A percentile compares a stretch with the other conserved stretches of the same genome.
These are phyloP conservation scores for Sphaerulina populicola DNA, from an alignment of 2,329 filamentous ascomycete genomes.

Conservation along the genomic window DNA sequence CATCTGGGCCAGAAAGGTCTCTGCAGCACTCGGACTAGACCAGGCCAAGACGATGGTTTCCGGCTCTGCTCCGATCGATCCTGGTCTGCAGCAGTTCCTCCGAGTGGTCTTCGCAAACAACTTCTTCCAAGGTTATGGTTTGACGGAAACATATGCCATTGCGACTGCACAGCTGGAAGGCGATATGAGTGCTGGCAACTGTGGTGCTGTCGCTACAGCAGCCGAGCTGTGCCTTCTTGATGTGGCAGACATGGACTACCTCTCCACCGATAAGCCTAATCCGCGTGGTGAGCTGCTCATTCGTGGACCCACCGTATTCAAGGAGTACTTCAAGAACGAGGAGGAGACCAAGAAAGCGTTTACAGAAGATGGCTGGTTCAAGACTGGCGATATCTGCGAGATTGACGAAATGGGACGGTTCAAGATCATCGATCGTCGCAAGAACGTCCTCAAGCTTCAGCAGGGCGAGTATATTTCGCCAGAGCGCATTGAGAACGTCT, in stretches of 20 bases:
- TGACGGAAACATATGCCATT: slow-evolving; percentile 87
- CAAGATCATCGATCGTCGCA: slow-evolving; percentile 89
- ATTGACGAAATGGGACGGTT: slow-evolving; percentile 81
- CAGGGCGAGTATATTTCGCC: slow-evolving; percentile 98
- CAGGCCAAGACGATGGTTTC: slow-evolving; percentile 66
- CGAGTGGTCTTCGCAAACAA: slow-evolving; percentile 70
- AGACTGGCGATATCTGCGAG: slow-evolving; percentile 82
- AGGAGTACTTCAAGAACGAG: slow-evolving; percentile 80
- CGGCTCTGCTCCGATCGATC: slow-evolving; percentile 85
- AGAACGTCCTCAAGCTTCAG: slow-evolving; percentile 97
- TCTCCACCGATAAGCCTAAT: slow-evolving; percentile 74
- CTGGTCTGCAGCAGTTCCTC: slow-evolving; percentile 78
- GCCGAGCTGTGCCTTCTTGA: slow-evolving; percentile 74
- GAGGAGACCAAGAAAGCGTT: slow-evolving; percentile 78
- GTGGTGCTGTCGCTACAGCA: slow-evolving; percentile 61
- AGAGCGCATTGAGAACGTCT: slow-evolving; percentile 93
- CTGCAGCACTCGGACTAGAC: slow-evolving; percentile 72
- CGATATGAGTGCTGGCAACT: slow-evolving; percentile 72
- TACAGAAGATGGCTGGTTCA: slow-evolving; percentile 90
- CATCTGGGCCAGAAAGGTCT: slow-evolving; percentile 85
- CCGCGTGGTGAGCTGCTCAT: slow-evolving; percentile 85
- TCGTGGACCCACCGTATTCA: slow-evolving; percentile 71
- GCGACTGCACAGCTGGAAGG: slow-evolving; percentile 58
- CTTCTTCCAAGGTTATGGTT: slow-evolving; percentile 80
- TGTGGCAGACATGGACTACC: slow-evolving; percentile 90